phyloP scores from a whole-genome alignment of 2,329 filamentous ascomycete genomes.

The Trichoderma arundinaceum region DNA sequence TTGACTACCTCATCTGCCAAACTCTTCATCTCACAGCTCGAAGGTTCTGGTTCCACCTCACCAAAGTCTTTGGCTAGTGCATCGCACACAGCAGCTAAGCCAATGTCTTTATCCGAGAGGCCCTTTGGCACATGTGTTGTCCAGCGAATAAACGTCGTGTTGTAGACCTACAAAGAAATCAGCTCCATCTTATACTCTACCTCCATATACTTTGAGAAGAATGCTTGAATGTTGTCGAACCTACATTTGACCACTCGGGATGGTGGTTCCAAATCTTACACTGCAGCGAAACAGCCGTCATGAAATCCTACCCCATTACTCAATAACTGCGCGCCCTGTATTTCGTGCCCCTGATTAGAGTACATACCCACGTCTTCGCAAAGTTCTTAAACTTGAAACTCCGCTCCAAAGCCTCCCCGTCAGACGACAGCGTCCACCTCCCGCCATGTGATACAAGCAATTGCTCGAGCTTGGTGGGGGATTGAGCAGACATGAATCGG shows the following conservation, averaged over 20 bases:
- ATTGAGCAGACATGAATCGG: slow-evolving; percentile 20
- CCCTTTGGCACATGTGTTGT: slow-evolving; percentile 72
- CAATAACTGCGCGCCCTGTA: background rate
- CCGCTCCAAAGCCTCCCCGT: slow-evolving; percentile 63
- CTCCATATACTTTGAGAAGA: background rate
- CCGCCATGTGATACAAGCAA: slow-evolving; percentile 49
- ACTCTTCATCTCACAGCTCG: slow-evolving; percentile 47
- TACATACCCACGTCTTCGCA: slow-evolving; percentile 66
- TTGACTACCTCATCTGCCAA: slow-evolving; percentile 54
- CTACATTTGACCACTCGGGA: slow-evolving; percentile 77
- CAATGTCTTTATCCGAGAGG: slow-evolving; percentile 67
- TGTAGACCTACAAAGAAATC: slow-evolving; percentile 63
- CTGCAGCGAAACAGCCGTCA: slow-evolving; percentile 72
- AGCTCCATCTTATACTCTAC: too few species aligned
- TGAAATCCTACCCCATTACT: slow-evolving; percentile 62
- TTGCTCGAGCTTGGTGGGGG: slow-evolving; percentile 45
- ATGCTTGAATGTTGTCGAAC: slow-evolving; percentile 33
- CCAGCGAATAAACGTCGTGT: slow-evolving; percentile 73
- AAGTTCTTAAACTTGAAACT: slow-evolving; percentile 69
- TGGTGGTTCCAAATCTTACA: slow-evolving; percentile 74
- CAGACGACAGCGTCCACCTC: slow-evolving; percentile 58
- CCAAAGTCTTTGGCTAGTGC: slow-evolving; percentile 61
- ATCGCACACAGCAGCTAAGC: slow-evolving; percentile 68
- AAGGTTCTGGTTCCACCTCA: slow-evolving; percentile 51
- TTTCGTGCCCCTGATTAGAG: background rate